Evolutionary conservation across 805 yeast genomes (phyloP), one percentile per base, ranked within the genome.

Genomic region (Starmera quercuum): DNA sequence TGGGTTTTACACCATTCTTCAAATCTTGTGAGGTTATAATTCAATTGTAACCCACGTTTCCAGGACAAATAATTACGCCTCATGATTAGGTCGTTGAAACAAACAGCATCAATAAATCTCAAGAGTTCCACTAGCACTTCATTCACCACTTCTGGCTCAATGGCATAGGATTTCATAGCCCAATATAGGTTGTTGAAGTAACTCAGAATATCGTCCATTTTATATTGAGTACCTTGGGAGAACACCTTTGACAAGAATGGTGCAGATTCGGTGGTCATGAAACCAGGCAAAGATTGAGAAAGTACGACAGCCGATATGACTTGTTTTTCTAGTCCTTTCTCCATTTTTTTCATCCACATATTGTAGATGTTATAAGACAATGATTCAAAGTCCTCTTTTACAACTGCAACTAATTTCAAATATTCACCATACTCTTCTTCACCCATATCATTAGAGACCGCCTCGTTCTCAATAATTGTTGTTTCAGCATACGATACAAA

Each of bases 1-100:
- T 90, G 96, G 7, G 86, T 77, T 64, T 86, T 90, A 61, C 97
- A 90, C 98, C 98, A 92, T 63, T 92, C 99, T 59, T 87, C 97
- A 49, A 92, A 71, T 51, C 97, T 75, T 4, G 98, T 92, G 35
- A 88, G 94, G 58, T 92, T 92, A 64, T 92, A 92, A 58, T 87
- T 92, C 61, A 92, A 77, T 62, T 92, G 98, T 47, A 92, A 71
- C 31, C 97, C 97, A 55, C 98, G 81, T 65, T 90, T 92, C 98
- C 98, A 92, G 9, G 95, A 82, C 54, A 90, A 65, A 63, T 90
- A 94, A 63, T 79, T 82, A 59, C 95, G 76, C 65, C 96, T 79
- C 95, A 88, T 83, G 32, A 94, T 77, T 61, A 92, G 67, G 56
- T 92, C 97, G 56, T 92, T 92, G 71, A 92, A 92, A 63, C 97